A percentile compares a stretch with the other conserved stretches of the same genome.
These are phyloP conservation scores for Suhomyces canberraensis DNA, from an alignment of 805 yeast species.

Conservation along the genomic window DNA sequence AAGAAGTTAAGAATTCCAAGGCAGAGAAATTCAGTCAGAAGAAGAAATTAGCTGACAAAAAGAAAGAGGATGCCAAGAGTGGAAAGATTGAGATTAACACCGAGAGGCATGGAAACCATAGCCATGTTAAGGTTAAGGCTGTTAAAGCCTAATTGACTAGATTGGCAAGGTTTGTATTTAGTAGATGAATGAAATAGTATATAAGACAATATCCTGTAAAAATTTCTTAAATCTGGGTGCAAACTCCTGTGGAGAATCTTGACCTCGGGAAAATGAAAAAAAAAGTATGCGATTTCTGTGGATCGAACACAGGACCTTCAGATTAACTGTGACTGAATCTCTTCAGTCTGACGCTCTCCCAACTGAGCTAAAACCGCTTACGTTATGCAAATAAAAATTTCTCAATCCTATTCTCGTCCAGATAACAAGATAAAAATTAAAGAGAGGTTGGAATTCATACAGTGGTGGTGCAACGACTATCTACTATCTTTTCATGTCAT, in stretches of 20 bases:
- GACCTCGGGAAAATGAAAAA: slow-evolving; percentile 2
- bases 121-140: slow-evolving; percentile 5
- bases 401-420: no score
- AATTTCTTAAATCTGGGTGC: no score
- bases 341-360: slow-evolving; percentile 41
- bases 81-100: slow-evolving; percentile 1
- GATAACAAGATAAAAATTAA: no score
- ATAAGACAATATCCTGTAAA: no score
- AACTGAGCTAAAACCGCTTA: slow-evolving; percentile 36
- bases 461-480: no score
- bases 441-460: no score
- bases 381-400: no score
- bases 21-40: not conserved
- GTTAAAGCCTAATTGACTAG: slow-evolving; percentile 1
- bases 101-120: slow-evolving; percentile 8
- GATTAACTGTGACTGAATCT: slow-evolving; percentile 43
- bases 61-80: not conserved
- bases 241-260: no score
- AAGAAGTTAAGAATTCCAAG: not conserved
- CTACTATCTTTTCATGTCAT: no score
- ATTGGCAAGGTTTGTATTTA: not conserved
- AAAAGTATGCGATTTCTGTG: slow-evolving; percentile 61
- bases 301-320: slow-evolving; percentile 90
- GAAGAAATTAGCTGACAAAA: not conserved
- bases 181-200: not conserved